Evolutionary conservation across 2,329 filamentous ascomycete species (phyloP).

Genomic region (Epichloe sp.): DNA sequence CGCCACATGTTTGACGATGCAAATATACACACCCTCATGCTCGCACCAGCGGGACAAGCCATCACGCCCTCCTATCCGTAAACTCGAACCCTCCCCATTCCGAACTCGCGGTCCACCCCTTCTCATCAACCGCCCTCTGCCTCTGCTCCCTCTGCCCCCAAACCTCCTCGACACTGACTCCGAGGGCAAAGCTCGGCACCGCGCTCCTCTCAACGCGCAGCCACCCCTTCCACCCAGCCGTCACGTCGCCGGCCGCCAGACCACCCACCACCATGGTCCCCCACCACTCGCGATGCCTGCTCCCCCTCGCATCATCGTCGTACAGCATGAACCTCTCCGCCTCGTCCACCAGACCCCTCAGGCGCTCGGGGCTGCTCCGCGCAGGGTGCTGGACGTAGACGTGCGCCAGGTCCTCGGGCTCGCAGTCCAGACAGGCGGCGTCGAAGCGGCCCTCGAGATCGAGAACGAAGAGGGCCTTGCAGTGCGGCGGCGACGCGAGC

Average conservation of each 20-base stretch:
- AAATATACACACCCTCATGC: no score
- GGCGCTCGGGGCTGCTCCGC: conserved; percentile 13
- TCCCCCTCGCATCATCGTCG: conserved; percentile 23
- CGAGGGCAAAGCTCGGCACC: conserved; percentile 25
- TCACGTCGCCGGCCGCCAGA: conserved; percentile 19
- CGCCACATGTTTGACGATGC: no score
- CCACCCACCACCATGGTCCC: conserved; percentile 42
- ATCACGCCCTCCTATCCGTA: conserved; percentile 6
- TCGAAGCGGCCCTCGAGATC: conserved; percentile 45
- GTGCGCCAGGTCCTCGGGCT: conserved; percentile 30
- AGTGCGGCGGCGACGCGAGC: conserved; percentile 33
- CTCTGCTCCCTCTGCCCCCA: conserved; percentile 26
- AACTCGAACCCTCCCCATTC: conserved; percentile 38
- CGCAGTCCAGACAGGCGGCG: conserved; percentile 29
- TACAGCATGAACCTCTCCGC: conserved; percentile 39
- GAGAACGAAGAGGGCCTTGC: conserved; percentile 38
- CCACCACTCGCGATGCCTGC: conserved; percentile 39
- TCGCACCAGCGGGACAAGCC: no score
- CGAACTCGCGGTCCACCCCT: conserved; percentile 34
- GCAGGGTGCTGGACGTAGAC: conserved; percentile 35
- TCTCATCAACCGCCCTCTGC: conserved; percentile 26
- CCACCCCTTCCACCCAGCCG: conserved; percentile 34
- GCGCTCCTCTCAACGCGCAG: conserved; percentile 33
- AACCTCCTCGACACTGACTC: conserved; percentile 31
- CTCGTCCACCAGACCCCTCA: conserved; percentile 25